Conservation (phyloP, 106 monocot species). For the Iris macrosiphon region DNA sequence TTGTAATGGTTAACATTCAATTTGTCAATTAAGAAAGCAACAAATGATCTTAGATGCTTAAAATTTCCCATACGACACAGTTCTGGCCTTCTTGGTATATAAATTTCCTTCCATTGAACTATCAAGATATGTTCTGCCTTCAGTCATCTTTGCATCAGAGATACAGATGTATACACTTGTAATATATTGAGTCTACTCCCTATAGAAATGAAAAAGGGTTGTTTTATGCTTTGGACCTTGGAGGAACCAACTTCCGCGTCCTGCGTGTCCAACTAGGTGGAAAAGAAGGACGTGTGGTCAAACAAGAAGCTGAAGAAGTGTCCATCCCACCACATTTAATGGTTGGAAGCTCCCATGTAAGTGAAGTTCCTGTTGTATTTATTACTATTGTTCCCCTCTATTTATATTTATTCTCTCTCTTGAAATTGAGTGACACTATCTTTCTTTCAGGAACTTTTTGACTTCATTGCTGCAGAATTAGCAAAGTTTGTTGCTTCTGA, state of each 20-base stretch:
- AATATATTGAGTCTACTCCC: neutral
- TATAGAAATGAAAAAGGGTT: conserved; percentile 24
- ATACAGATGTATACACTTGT: neutral
- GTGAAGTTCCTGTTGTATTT: neutral
- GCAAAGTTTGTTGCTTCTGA: conserved; percentile 61
- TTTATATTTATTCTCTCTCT: neutral
- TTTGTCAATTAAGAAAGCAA: too few relatives aligned
- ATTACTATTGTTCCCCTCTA: neutral
- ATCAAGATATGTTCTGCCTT: too few relatives aligned
- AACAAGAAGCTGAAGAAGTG: conserved; percentile 24
- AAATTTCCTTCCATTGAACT: too few relatives aligned
- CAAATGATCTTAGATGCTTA: too few relatives aligned
- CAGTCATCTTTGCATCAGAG: conserved; percentile 3
- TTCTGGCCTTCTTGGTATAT: too few relatives aligned
- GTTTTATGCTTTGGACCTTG: conserved; percentile 38
- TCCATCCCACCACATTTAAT: conserved; percentile 21
- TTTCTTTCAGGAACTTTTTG: conserved; percentile 55
- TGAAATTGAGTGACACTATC: neutral
- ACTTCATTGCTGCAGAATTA: conserved; percentile 49
- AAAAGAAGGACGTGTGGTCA: conserved; percentile 13
- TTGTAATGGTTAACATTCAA: too few relatives aligned
- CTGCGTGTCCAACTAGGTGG: conserved; percentile 27
- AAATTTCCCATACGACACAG: too few relatives aligned
- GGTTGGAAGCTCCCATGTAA: conserved; percentile 26
- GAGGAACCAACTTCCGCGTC: conserved; percentile 25